Evolutionary conservation across 352 stramenopile genomes (phyloP), one percentile per base, ranked within the genome.

Genomic region (Globisporangium takayamanum): DNA sequence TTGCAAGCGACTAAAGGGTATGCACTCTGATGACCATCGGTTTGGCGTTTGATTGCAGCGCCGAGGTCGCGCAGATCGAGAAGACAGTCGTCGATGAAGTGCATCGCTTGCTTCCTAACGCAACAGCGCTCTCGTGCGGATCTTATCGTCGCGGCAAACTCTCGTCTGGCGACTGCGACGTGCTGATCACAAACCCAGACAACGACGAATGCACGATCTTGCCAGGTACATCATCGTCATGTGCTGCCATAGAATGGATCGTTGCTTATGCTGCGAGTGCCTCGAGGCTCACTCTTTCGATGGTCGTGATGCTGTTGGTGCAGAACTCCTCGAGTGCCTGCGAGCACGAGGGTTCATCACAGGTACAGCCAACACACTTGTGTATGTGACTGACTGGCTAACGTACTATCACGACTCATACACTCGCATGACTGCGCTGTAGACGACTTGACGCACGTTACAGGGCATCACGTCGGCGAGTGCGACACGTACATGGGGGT

Each of bases 401-500:
- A 3, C 10, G 33, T 3, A 12, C 7, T 3, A 12, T 7, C 0
- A 10, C 5, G 18, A 5, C n/a, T 22, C 8, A 16, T n/a, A 28
- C 20, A 28, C n/a, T 50, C 20, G 14, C n/a, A 14, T 14, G 20
- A 4, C 45, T 50, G n/a, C 45, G 1, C 14, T 41, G 30, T 49
- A 87, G 84, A 94, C 36, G 74, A 93, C 57, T 62, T 94, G 57
- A 88, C 71, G 1, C 76, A 88, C 45, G 59, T 80, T 20, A 78
- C 76, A 7, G 79, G 78, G 22, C 75, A 91, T 39, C 69, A 69
- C 47, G 72, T 67, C 28, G 73, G 70, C 3, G 62, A 69, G 14
- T 91, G 77, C 26, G 76, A 92, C 62, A 88, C 84, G 0, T 96
- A 93, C 77, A 96, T 94, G 87, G 87, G 87, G 15, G 83, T 95